Evolutionary conservation across 2,329 filamentous ascomycete genomes (phyloP), one percentile per base, ranked within the genome.

Genomic region (Akanthomyces uredinophilus): DNA sequence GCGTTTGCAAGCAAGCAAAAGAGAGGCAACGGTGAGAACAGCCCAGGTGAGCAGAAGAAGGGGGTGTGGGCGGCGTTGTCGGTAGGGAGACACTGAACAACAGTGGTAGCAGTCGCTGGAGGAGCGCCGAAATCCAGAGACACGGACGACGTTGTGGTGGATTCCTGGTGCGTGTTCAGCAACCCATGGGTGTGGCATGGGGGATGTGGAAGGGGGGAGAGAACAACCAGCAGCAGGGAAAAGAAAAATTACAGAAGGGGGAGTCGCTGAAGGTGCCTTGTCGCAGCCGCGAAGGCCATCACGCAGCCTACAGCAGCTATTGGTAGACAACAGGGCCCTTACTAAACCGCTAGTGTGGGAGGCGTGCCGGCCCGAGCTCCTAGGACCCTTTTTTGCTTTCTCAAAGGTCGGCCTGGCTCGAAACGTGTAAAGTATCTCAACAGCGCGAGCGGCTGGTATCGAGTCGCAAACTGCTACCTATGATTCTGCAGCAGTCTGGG

Each of bases 1-100:
- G 49, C 44, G 57, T 60, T 60, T 60, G 57, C 57, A 35, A 57
- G 41, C 54, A 20, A 60, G 44, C 51, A 32, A 51, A 27, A 52
- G 57, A 51, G 39, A 52, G 47, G 37, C 47, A 41, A 52, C 55
- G 37, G 39, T 52, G 57, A 60, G 24, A 49, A 44, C 22, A 20
- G 49, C 11, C 37, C 44, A 32, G 46, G 55, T 58, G 55, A 60
- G 57, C 52, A 41, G 49, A 44, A 20, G 47, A 52, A 32, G 37
- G 55, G 39, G 35, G 56, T 35, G 32, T 8, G 32, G 7, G 32
- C 32, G 27, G 37, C 24, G 53, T 54, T 43, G 22, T 39, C 16
- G 14, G 37, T 35, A 37, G 52, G 52, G 24, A 24, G 20, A n/a
- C 11, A 32, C 54, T 50, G 55, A 58, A 18, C 43, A 44, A 44